Conservation (phyloP, 345 rosid species). For the Camelina hispida region DNA sequence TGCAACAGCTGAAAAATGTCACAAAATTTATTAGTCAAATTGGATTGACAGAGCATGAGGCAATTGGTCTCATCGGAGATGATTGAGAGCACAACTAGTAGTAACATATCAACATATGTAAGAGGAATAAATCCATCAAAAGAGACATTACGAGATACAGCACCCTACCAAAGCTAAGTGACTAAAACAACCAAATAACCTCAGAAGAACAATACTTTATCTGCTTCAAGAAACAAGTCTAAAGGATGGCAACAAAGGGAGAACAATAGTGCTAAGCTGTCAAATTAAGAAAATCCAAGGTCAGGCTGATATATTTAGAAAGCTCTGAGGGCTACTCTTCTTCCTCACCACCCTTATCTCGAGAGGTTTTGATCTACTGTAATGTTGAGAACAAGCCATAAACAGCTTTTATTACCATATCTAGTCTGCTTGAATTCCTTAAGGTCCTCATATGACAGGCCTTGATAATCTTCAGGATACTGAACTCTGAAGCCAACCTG, state of each 20-base stretch:
- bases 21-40: slow-evolving; percentile 50
- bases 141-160: slow-evolving; percentile 18
- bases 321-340: not conserved
- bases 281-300: slow-evolving; percentile 13
- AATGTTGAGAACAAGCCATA: slow-evolving; percentile 32
- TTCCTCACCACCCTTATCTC: slow-evolving; percentile 16
- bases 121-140: not conserved
- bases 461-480: slow-evolving; percentile 86
- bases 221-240: slow-evolving; percentile 32
- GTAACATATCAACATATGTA: not conserved
- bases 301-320: slow-evolving; percentile 9
- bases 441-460: slow-evolving; percentile 91
- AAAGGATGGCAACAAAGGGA: slow-evolving; percentile 23
- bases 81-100: slow-evolving; percentile 2
- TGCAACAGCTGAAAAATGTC: slow-evolving; percentile 82
- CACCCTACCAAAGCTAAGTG: slow-evolving; percentile 22
- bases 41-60: slow-evolving; percentile 28
- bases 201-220: slow-evolving; percentile 25
- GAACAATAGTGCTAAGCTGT: not conserved
- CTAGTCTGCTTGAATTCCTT: slow-evolving; percentile 96
- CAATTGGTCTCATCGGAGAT: slow-evolving; percentile 7
- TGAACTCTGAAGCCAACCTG: slow-evolving; percentile 98
- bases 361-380: slow-evolving; percentile 5
- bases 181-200: slow-evolving; percentile 32
- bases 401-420: slow-evolving; percentile 66